Conservation (phyloP, 2,329 filamentous ascomycete genomes). For the Fusarium proliferatum region DNA sequence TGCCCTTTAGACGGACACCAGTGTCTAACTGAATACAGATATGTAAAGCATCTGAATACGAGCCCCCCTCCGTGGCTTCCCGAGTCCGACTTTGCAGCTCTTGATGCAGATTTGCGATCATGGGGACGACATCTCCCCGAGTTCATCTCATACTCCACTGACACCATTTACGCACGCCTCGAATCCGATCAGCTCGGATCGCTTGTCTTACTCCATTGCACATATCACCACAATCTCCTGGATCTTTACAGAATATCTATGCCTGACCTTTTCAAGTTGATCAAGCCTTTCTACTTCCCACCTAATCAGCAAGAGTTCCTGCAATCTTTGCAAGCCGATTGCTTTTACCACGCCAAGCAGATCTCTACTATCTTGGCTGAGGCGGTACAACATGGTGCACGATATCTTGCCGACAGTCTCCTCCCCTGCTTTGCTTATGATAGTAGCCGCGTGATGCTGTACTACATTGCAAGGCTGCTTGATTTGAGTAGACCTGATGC, state of each 20-base stretch:
- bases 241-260: slow-evolving; percentile 60
- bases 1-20: background rate
- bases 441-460: slow-evolving; percentile 60
- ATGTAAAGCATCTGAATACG: slow-evolving; percentile 56
- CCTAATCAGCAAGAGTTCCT: slow-evolving; percentile 53
- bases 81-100: slow-evolving; percentile 55
- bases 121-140: slow-evolving; percentile 58
- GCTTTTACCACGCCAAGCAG: slow-evolving; percentile 53
- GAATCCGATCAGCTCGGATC: slow-evolving; percentile 60
- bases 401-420: slow-evolving; percentile 57
- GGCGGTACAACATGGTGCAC: slow-evolving; percentile 54
- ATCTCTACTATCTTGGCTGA: slow-evolving; percentile 54
- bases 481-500: slow-evolving; percentile 52
- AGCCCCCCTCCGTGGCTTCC: slow-evolving; percentile 56
- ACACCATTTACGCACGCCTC: slow-evolving; percentile 58
- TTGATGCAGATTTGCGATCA: slow-evolving; percentile 54
- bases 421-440: slow-evolving; percentile 60
- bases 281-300: slow-evolving; percentile 54
- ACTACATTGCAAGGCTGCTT: slow-evolving; percentile 58
- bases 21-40: slow-evolving; percentile 44
- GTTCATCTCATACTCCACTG: slow-evolving; percentile 56
- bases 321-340: slow-evolving; percentile 51
- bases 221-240: slow-evolving; percentile 58
- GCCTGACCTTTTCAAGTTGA: slow-evolving; percentile 58
- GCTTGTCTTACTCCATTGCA: slow-evolving; percentile 58